Evolutionary conservation across 495 filamentous ascomycete species (phyloP), one percentile per base, ranked within the genome.

Genomic region (Neurospora tetraspora): DNA sequence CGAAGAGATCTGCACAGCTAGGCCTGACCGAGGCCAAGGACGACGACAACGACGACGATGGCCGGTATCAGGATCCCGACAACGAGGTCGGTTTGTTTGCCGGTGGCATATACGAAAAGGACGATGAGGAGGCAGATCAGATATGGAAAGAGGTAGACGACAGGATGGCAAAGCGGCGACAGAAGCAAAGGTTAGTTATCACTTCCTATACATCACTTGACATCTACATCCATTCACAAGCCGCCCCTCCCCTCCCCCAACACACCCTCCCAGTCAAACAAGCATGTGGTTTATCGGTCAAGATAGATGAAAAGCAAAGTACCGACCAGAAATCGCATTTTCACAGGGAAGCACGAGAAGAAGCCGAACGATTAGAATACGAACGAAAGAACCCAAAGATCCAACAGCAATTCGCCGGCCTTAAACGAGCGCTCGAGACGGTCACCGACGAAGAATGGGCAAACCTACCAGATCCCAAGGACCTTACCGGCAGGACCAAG

Each of bases 381-480:
- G 96, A 99, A 82, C 89, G 90, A 61, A 92, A 97, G 79, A 98
- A 98, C 79, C 96, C 96, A 5, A 99, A 98, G 82, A 98, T 99
- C 70, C 94, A 97, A 82, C 94, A 98, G 76, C 96, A 98, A 80
- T 99, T 99, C 79, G 94, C 94, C 79, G 96, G 97, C 76, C 85
- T 98, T 65, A 99, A 98, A 82, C 87, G 96, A 77, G 93, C 92
- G 2, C 86, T 99, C 34, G 92, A 91, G 40, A 91, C 90, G 18
- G 90, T 99, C 69, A 93, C 91, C 71, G 96, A 98, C 82, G 95
- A 98, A 70, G 94, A 98, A 74, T 99, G 96, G 96, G 94, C 94
- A 53, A 94, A 90, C 73, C 85, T 99, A 38, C 96, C 96, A 9
- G 96, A 99, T 76, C 94, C 97, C 43, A 96, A 96, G 72, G 96